Conservation (phyloP, 768 basidiomycete genomes). For the Leccinum olivaceopallidum region DNA sequence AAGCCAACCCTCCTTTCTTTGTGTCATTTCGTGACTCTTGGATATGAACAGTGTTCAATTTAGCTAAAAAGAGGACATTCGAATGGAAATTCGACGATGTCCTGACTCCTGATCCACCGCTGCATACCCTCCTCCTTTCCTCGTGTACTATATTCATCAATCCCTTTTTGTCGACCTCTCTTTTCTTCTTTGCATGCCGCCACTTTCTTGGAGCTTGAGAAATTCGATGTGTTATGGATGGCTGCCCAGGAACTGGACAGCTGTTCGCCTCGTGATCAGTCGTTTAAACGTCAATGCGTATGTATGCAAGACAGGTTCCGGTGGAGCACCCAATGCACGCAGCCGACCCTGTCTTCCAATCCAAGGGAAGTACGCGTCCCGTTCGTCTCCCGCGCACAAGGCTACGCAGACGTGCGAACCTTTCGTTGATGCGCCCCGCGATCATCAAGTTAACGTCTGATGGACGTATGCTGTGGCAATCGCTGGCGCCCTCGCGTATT, state of each 20-base stretch:
- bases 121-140: not conserved
- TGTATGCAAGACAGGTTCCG: not conserved
- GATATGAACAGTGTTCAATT: constrained; percentile 9
- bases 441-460: not conserved
- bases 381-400: not conserved
- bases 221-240: not conserved
- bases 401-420: not conserved
- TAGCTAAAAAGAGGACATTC: constrained; percentile 11
- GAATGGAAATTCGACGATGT: not conserved
- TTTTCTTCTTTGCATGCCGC: not conserved
- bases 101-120: not conserved
- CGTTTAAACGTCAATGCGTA: not conserved
- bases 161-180: not conserved
- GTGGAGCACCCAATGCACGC: not conserved
- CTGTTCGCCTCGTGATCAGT: not conserved
- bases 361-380: not conserved
- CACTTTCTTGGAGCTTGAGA: not conserved
- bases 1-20: not conserved
- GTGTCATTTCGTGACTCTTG: not conserved
- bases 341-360: not conserved
- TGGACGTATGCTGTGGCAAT: not conserved
- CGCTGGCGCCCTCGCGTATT: not conserved
- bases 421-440: not conserved
- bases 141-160: not conserved
- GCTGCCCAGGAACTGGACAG: not conserved